Evolutionary conservation across 179 eudicot species (phyloP).

Genomic region (Monotropa hypopitys): DNA sequence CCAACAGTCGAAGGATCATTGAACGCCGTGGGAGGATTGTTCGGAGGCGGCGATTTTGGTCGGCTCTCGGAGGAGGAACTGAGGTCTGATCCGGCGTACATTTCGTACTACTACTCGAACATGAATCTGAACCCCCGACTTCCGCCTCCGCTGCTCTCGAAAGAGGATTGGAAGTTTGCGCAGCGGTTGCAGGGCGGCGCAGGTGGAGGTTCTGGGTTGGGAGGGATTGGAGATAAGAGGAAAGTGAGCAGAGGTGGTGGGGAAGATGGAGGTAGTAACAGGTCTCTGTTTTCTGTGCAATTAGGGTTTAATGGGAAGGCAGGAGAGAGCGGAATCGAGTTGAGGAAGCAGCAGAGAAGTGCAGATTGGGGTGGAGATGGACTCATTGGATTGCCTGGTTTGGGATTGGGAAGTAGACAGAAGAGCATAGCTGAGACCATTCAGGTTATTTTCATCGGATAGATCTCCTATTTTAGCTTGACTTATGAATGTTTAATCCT

Average conservation of each 20-base stretch:
- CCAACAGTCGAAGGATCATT: constrained; percentile 69
- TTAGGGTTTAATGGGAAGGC: constrained; percentile 27
- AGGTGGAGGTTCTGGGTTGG: constrained; percentile 20
- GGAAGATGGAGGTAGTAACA: constrained; percentile 16
- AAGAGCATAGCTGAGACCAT: constrained; percentile 67
- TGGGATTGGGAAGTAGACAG: constrained; percentile 57
- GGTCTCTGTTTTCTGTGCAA: constrained; percentile 38
- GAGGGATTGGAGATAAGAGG: constrained; percentile 64
- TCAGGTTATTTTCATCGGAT: constrained; percentile 40
- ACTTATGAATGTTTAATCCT: background rate
- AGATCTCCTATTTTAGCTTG: background rate
- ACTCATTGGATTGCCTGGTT: constrained; percentile 61
- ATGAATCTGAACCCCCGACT: constrained; percentile 55
- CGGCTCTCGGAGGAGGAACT: constrained; percentile 43
- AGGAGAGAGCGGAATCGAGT: constrained; percentile 34
- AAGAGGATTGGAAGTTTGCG: constrained; percentile 60
- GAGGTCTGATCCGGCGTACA: constrained; percentile 58
- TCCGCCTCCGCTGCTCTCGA: constrained; percentile 55
- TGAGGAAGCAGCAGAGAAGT: constrained; percentile 24
- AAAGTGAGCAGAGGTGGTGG: constrained; percentile 26
- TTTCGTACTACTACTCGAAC: constrained; percentile 45
- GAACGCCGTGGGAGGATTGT: constrained; percentile 46
- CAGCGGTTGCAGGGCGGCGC: constrained; percentile 37
- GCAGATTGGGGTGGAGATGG: constrained; percentile 77
- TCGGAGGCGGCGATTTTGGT: constrained; percentile 8